Base-by-base conservation (phyloP, 225 moss, liverwort and hornwort genomes). In the Sphagnum contortum region DNA sequence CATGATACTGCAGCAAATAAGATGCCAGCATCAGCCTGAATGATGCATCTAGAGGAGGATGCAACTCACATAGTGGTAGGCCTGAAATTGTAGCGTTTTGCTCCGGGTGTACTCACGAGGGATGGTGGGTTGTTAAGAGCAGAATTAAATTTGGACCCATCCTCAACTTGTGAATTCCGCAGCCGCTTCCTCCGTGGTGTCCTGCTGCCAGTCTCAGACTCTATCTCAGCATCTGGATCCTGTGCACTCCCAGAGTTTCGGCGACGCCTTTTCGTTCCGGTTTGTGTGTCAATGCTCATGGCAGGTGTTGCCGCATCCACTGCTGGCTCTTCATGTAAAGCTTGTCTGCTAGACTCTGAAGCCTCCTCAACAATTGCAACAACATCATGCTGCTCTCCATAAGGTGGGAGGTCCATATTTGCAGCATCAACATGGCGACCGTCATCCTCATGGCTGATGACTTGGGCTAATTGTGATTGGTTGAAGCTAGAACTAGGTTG, bases 1-100 rank as follows among this genome's bases (percentile, higher is more conserved):
- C 29, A 29, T 29, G 29, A 0, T 8, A 13, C 48, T n/a, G 49
- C 51, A 48, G 12, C 44, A 46, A 13, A 44, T 14, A 9, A 7
- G 8, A 60, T 29, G 29, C 0, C 29, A 57, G 46, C 13, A 2
- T 3, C 8, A 29, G 6, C 8, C 48, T 6, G 57, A n/a, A 67
- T 47, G 0, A 68, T 14, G 13, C 13, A 5, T 61, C 11, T 5
- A 49, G 44, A 29, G 0, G 29, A 29, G 51, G 10, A 54, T 29
- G 55, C 7, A 47, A 61, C 90, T 89, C 76, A 98, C 96, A 98
- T 85, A 2, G 96, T 98, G 46, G 96, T 89, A 12, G 87, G 87
- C 65, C 96, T 83, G 63, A 98, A 92, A 63, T 98, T 98, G 64
- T 98, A 98, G 68, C 93, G 87, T 73, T 91, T 75, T 53, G 88